phyloP scores from a whole-genome alignment of 164 flowering plant genomes.

The Tetrastigma voinierianum region DNA sequence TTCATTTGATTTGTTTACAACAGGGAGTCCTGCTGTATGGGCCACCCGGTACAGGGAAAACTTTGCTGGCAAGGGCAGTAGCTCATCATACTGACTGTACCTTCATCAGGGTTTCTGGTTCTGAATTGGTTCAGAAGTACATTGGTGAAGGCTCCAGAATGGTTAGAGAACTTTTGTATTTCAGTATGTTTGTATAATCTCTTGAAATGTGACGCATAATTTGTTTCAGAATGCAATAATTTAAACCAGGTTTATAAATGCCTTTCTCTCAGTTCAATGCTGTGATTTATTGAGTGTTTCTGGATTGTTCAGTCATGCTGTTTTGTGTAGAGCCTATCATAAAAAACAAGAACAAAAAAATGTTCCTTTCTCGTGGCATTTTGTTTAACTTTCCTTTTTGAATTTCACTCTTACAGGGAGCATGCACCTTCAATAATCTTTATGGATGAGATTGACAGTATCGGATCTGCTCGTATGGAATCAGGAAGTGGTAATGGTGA shows the following conservation, averaged over 20 bases:
- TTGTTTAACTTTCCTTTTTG: constrained; percentile 3
- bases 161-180: constrained; percentile 95
- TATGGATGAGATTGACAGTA: constrained; percentile 99
- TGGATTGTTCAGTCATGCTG: too few species aligned
- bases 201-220: too few species aligned
- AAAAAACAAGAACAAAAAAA: too few species aligned
- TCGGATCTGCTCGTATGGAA: constrained; percentile 83
- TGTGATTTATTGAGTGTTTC: too few species aligned
- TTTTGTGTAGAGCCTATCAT: too few species aligned
- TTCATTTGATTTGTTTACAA: background rate
- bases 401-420: constrained; percentile 49
- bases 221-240: background rate
- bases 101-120: constrained; percentile 94
- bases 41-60: constrained; percentile 98
- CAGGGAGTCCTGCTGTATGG: constrained; percentile 98
- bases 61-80: constrained; percentile 90
- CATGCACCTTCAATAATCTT: constrained; percentile 98
- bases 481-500: constrained; percentile 5
- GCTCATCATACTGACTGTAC: constrained; percentile 97
- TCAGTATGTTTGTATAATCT: constrained; percentile 65
- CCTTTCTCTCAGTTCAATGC: background rate
- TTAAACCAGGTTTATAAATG: background rate
- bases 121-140: constrained; percentile 92
- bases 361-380: too few species aligned
- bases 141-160: constrained; percentile 97